A percentile compares a stretch with the other conserved stretches of the same genome.
Conservation (phyloP, 331 rosid species). For the Phaseolus coccineus region DNA sequence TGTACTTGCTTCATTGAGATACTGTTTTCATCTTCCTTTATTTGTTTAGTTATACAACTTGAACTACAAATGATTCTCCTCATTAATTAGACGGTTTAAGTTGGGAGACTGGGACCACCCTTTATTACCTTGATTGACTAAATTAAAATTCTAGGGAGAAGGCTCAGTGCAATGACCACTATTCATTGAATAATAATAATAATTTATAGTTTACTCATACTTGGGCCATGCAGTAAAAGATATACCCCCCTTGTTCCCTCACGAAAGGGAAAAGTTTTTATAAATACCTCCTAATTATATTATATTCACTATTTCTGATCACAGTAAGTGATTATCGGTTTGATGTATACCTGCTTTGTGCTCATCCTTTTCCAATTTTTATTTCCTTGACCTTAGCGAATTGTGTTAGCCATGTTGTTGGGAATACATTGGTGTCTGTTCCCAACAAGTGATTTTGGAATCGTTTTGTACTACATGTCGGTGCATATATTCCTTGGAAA, state of each 20-base stretch:
- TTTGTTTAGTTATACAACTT: constrained; percentile 28
- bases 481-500: constrained; percentile 29
- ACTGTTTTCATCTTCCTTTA: constrained; percentile 18
- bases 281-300: neutral
- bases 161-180: constrained; percentile 23
- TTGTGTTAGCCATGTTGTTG: constrained; percentile 19
- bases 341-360: neutral
- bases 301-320: neutral
- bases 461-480: neutral
- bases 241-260: too few relatives aligned
- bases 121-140: neutral
- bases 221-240: neutral
- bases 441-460: constrained; percentile 13
- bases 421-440: constrained; percentile 5
- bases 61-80: constrained; percentile 28
- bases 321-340: neutral
- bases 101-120: constrained; percentile 43
- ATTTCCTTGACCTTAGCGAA: constrained; percentile 1
- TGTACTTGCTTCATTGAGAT: constrained; percentile 39
- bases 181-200: neutral
- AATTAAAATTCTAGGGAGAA: constrained; percentile 12
- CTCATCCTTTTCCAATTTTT: neutral
- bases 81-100: constrained; percentile 26
- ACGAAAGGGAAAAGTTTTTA: neutral
- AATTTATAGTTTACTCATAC: neutral